Base-by-base conservation (phyloP, 2,329 filamentous ascomycete species). In the Ophidiomyces ophidiicola region DNA sequence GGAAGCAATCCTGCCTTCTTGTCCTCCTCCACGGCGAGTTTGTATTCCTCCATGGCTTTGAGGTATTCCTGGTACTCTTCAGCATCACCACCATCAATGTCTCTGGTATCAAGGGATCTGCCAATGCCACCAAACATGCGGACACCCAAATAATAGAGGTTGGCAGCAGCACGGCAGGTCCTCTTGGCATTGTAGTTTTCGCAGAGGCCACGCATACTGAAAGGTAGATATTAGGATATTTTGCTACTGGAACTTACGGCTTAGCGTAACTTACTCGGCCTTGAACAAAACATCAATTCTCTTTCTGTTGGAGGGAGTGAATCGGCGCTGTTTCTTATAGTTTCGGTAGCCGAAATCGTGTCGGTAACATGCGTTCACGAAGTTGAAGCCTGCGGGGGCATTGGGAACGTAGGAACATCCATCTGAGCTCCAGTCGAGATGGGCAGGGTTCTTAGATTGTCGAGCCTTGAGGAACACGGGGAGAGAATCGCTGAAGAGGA, bases 261-360 rank as follows among this genome's bases (percentile, higher is more conserved):
- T 28, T n/a, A 28, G 11, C 25, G 14, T 10, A n/a, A 28, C 25
- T 28, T 28, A 28, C 25, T 28, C 25, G 4, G 11, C 8, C 8
- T 4, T 3, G 25, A 75, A 72, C 10, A 70, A 66, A 32, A 52
- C 48, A 36, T 75, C 70, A 28, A 74, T 67, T 3, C 44, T 53
- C 10, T 51, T 37, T 49, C 67, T 68, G 41, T 52, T 57, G 6
- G 44, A 52, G 3, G 55, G 51, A 2, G 59, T 65, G 51, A 74
- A 71, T 2, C 71, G 63, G 2, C 37, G 53, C 48, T 74, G 70
- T 1, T 35, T 39, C 36, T 69, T 67, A 51, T 64, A 74, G 55
- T 75, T 75, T n/a, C 61, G 55, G 50, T 71, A 71, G 1, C 70
- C 70, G 50, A 75, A 75, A 49, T 75, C 71, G 44, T 75, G 71